Conservation (phyloP, 1,284 basidiomycete species). For the Stereum hirsutum region DNA sequence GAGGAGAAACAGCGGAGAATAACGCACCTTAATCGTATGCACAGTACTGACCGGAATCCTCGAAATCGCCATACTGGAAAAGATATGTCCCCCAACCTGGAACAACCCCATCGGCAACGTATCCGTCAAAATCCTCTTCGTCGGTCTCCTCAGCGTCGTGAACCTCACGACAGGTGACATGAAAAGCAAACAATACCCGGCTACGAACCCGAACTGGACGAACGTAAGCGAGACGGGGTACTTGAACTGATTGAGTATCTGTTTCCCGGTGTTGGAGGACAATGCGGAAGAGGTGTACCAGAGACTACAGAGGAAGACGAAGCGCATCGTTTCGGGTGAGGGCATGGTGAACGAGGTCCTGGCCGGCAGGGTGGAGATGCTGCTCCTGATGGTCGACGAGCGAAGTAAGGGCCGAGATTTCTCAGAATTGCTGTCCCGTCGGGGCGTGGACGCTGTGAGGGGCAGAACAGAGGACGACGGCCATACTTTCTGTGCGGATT, state of each 20-base stretch:
- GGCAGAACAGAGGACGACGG: conserved; percentile 7
- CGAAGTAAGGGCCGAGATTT: background rate
- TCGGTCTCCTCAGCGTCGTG: conserved; percentile 61
- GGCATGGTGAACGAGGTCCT: conserved; percentile 11
- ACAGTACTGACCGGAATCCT: conserved; percentile 96
- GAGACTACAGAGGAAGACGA: conserved; percentile 61
- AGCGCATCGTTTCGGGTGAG: conserved; percentile 28
- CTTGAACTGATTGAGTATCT: conserved; percentile 79
- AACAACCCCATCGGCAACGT: conserved; percentile 93
- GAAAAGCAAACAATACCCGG: conserved; percentile 75
- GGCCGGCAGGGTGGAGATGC: conserved; percentile 3
- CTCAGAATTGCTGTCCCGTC: background rate
- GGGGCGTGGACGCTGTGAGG: conserved; percentile 2
- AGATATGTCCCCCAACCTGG: conserved; percentile 95
- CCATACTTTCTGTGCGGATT: conserved; percentile 6
- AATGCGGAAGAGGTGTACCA: conserved; percentile 85
- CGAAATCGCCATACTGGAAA: conserved; percentile 93
- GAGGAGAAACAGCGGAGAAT: too few species aligned
- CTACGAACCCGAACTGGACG: conserved; percentile 94
- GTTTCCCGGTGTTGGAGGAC: conserved; percentile 85
- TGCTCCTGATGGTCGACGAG: conserved; percentile 3
- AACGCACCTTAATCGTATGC: conserved; percentile 94
- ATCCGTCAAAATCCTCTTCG: conserved; percentile 60
- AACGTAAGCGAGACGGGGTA: conserved; percentile 93
- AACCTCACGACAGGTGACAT: conserved; percentile 68